Evolutionary conservation across 345 rosid genomes (phyloP).

Genomic region (Mercurialis annua): DNA sequence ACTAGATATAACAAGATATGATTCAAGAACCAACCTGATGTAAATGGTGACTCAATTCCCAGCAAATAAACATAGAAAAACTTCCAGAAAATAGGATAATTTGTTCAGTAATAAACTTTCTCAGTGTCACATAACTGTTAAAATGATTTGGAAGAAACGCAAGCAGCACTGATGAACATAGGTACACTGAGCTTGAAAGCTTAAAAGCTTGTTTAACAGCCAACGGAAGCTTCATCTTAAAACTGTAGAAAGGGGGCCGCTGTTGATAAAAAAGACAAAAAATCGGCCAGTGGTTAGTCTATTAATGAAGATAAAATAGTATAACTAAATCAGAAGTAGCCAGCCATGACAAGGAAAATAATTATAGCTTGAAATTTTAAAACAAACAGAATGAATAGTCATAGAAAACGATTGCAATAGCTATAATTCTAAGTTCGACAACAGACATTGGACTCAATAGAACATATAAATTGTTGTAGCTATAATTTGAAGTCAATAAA

Average conservation of each 20-base stretch:
- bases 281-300: slow-evolving; percentile 10
- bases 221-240: slow-evolving; percentile 77
- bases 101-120: slow-evolving; percentile 49
- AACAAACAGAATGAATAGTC: background rate
- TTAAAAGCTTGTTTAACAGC: slow-evolving; percentile 49
- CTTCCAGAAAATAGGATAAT: slow-evolving; percentile 50
- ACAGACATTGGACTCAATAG: too few species aligned
- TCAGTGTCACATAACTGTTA: slow-evolving; percentile 36
- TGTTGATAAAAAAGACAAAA: slow-evolving; percentile 33
- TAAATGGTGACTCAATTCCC: slow-evolving; percentile 83
- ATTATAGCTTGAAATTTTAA: background rate
- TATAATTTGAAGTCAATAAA: too few species aligned
- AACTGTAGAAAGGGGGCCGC: slow-evolving; percentile 82
- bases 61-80: slow-evolving; percentile 64
- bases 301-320: background rate
- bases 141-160: slow-evolving; percentile 38
- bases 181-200: slow-evolving; percentile 49
- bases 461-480: background rate
- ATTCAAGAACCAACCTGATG: slow-evolving; percentile 55
- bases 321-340: background rate
- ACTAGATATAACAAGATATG: background rate
- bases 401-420: too few species aligned
- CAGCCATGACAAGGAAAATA: background rate
- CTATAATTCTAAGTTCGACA: too few species aligned
- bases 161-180: slow-evolving; percentile 45